These are phyloP conservation scores for Scopulariopsis brevicaulis DNA, from an alignment of 2,329 filamentous ascomycete species.

Conservation along the genomic window DNA sequence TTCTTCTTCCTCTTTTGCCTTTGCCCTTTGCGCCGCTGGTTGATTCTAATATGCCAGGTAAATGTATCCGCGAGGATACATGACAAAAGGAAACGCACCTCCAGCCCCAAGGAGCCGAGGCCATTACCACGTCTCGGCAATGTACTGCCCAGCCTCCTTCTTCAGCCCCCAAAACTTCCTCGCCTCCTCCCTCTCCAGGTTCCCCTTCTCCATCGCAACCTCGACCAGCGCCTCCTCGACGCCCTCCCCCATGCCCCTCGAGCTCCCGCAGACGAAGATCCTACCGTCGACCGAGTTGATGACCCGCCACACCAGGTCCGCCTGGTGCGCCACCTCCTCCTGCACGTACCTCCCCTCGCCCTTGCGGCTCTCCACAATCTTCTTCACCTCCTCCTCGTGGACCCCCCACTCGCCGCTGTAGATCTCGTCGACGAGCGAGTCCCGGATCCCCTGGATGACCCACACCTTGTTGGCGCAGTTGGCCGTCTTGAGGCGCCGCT, in stretches of 20 bases:
- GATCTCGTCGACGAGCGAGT: constrained; percentile 87
- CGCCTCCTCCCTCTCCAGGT: constrained; percentile 71
- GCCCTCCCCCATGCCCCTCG: constrained; percentile 94
- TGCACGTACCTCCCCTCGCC: constrained; percentile 88
- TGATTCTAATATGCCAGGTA: background rate
- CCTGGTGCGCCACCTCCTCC: constrained; percentile 83
- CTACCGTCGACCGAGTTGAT: constrained; percentile 93
- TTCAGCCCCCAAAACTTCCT: constrained; percentile 83
- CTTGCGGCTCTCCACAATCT: constrained; percentile 63
- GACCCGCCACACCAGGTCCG: constrained; percentile 96
- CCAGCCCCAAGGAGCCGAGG: background rate
- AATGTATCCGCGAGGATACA: background rate
- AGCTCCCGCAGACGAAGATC: constrained; percentile 92
- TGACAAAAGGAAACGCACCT: background rate
- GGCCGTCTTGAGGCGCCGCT: constrained; percentile 83
- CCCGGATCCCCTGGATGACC: constrained; percentile 90
- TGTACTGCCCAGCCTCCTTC: constrained; percentile 88
- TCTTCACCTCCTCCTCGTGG: constrained; percentile 77
- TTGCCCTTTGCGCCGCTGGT: background rate
- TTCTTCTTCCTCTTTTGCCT: background rate
- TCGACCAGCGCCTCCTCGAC: constrained; percentile 81
- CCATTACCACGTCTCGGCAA: constrained; percentile 63
- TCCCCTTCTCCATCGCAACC: constrained; percentile 87
- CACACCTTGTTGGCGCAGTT: constrained; percentile 98
- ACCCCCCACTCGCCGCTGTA: constrained; percentile 96